Evolutionary conservation across 495 filamentous ascomycete genomes (phyloP).

Genomic region (Thozetella sp.): DNA sequence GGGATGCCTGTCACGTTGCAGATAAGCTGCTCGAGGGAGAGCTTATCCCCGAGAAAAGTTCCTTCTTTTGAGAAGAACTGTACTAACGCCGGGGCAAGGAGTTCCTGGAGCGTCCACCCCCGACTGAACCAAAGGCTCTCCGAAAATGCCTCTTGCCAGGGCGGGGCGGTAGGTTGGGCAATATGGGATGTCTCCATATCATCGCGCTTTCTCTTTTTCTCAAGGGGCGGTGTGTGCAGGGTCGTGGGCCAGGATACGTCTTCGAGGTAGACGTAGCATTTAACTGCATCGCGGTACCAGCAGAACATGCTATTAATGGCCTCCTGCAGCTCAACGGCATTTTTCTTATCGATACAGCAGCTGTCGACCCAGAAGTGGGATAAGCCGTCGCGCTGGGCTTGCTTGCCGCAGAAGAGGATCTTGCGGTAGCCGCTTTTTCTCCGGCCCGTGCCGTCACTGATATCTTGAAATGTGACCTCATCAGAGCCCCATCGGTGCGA

Average conservation of each 20-base stretch:
- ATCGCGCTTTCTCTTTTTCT: no score
- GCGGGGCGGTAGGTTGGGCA: not conserved
- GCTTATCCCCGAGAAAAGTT: conserved; percentile 19
- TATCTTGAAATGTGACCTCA: conserved; percentile 18
- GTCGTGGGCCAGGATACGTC: no score
- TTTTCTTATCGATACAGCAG: no score
- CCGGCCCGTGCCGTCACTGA: conserved; percentile 14
- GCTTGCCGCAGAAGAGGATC: conserved; percentile 25
- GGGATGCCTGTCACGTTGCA: conserved; percentile 18
- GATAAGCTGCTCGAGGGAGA: conserved; percentile 15
- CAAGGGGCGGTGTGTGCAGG: no score
- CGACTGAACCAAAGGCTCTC: not conserved
- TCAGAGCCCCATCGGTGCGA: conserved; percentile 24
- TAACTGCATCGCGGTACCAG: conserved; percentile 21
- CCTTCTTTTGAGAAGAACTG: conserved; percentile 25
- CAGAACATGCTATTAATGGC: conserved; percentile 28
- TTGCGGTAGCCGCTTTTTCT: conserved; percentile 26
- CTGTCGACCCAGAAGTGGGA: conserved; percentile 27
- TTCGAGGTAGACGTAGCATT: conserved; percentile 28
- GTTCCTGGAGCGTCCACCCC: no score
- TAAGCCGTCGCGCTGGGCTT: conserved; percentile 18
- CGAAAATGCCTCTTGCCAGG: not conserved
- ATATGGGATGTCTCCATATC: no score
- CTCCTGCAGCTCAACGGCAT: conserved; percentile 20
- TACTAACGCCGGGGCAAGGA: conserved; percentile 21